A percentile compares a stretch with the other conserved stretches of the same genome.
Evolutionary conservation across 2,329 filamentous ascomycete genomes (phyloP).

Genomic region (Sporothrix euskadiensis): DNA sequence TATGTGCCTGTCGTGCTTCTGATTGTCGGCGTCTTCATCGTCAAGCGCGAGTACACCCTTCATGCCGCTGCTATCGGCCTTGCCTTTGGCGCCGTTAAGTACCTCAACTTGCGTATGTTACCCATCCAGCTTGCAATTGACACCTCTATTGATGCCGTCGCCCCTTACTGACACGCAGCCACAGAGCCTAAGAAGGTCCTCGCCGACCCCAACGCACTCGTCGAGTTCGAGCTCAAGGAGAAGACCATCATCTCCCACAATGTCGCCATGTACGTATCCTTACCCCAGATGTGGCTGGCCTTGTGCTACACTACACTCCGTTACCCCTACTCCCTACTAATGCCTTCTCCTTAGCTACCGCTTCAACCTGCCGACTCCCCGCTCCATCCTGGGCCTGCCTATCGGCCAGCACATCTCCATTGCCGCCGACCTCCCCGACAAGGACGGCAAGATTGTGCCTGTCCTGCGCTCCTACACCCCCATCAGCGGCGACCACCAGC

Average conservation of each 20-base stretch:
- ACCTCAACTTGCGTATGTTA: slow-evolving; percentile 68
- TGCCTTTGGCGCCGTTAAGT: slow-evolving; percentile 68
- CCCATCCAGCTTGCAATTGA: no score
- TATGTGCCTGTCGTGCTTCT: slow-evolving; percentile 82
- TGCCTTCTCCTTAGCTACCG: slow-evolving; percentile 67
- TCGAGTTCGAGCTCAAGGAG: slow-evolving; percentile 89
- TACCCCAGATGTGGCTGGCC: not conserved
- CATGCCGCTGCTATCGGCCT: slow-evolving; percentile 69
- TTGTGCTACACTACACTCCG: not conserved
- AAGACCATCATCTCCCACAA: slow-evolving; percentile 98
- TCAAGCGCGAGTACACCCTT: slow-evolving; percentile 75
- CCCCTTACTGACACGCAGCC: slow-evolving; percentile 17
- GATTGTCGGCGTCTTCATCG: slow-evolving; percentile 71
- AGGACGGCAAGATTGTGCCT: slow-evolving; percentile 74
- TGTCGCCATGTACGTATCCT: slow-evolving; percentile 75
- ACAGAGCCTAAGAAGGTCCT: slow-evolving; percentile 74
- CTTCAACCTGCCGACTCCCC: slow-evolving; percentile 77
- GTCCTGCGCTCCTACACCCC: slow-evolving; percentile 91
- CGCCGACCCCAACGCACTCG: slow-evolving; percentile 76
- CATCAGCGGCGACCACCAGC: slow-evolving; percentile 83
- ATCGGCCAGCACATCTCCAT: slow-evolving; percentile 99
- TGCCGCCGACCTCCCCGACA: slow-evolving; percentile 68
- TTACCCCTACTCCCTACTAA: not conserved
- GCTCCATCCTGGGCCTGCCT: slow-evolving; percentile 86
- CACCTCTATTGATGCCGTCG: no score